Evolutionary conservation across 208 protist genomes (phyloP).

Genomic region (Leishmania braziliensis): DNA sequence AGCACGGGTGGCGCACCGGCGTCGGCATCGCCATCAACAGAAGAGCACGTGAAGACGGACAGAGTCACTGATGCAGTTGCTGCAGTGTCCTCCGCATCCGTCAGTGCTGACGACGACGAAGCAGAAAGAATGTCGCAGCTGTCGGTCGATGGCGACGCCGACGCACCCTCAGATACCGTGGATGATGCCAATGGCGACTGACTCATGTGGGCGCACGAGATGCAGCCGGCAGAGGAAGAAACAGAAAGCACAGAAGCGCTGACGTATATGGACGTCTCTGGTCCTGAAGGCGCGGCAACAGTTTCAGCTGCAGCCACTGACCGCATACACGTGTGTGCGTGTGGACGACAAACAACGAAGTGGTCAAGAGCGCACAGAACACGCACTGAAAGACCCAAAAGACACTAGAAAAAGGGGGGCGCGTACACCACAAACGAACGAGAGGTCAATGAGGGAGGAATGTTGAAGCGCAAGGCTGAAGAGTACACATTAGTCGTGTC

Average conservation of each 20-base stretch:
- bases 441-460: background rate
- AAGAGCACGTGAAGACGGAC: background rate
- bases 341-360: background rate
- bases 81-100: background rate
- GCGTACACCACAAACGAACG: background rate
- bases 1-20: background rate
- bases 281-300: background rate
- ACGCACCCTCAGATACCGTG: background rate
- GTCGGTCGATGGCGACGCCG: background rate
- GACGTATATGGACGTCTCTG: background rate
- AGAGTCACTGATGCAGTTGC: background rate
- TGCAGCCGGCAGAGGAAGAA: background rate
- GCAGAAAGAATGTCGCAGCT: background rate
- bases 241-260: background rate
- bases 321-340: background rate
- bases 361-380: background rate
- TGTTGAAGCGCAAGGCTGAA: background rate
- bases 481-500: background rate
- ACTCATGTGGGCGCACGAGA: conserved; percentile 6
- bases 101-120: background rate
- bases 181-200: conserved; percentile 1
- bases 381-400: background rate
- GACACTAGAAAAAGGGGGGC: background rate
- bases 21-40: background rate
- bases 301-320: background rate